Base-by-base conservation (phyloP, 257 asterid species). In the Plantago major region DNA sequence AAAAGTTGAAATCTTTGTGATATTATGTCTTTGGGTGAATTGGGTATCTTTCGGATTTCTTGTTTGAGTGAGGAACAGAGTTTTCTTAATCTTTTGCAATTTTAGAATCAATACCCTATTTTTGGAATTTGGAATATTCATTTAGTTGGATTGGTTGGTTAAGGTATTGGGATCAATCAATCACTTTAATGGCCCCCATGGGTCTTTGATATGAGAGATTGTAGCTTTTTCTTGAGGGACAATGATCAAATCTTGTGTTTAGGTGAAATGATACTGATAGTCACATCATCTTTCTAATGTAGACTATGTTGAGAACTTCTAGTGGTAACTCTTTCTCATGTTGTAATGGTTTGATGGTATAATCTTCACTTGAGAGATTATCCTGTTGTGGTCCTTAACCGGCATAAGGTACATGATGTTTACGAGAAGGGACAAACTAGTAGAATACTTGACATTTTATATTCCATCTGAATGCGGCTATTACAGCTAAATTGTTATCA, bases 1-100 rank as follows among this genome's bases (percentile, higher is more conserved):
- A 33, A 19, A 13, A 16, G 37, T 60, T 72, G 65, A 9, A 53
- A 17, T 65, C 48, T 50, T 46, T 37, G 9, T 28, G 17, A 55
- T 48, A 45, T 50, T 43, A 16, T 28, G 17, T 42, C 11, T 60
- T 54, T 57, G n/a, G 64, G 44, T 10, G 12, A 60, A 22, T 52
- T 52, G 51, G 38, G 13, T 57, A 46, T 13, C 48, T 68, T 64
- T 11, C 3, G 33, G 30, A 15, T 62, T 60, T 45, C 53, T 13
- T 19, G 11, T 60, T 63, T 38, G 55, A 15, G 63, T 56, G 53
- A 14, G 22, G 33, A 44, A 62, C 40, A 16, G 50, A 33, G n/a
- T 18, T 56, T 40, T 50, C 3, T 9, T 38, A 13, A 42, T 11
- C 30, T 16, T n/a, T 16, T 56, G 67, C 42, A 13, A 17, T 47